Evolutionary conservation across 148 eudicot genomes (phyloP), one percentile per base, ranked within the genome.

Genomic region (Rhododendron henanense): DNA sequence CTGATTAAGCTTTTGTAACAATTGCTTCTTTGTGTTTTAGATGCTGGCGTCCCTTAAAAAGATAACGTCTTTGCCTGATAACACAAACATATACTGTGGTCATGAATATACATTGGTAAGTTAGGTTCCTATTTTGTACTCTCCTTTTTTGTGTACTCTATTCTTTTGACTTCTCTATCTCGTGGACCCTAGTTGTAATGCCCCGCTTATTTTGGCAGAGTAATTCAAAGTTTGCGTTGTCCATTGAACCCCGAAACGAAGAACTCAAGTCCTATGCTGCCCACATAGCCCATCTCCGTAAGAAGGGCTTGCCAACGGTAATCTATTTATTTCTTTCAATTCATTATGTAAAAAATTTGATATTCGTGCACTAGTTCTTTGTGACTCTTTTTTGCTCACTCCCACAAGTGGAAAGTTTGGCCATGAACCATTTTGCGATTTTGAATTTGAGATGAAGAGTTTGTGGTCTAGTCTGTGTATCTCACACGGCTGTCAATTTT

Each of bases 291-390:
- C 90, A 92, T 79, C 88, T 94, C 15, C 96, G 93, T 39, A 85
- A 86, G n/a, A 94, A 93, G 89, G 94, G 95, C n/a, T 87, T 93
- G 88, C 98, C 98, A 81, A 94, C 98, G 93, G 98, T 96, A 96
- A 87, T 74, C 77, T 87, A 79, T 84, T 4, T 37, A 51, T 59
- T 31, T 78, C 45, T 83, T 5, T 74, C 16, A 25, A 11, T 79
- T 82, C 21, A 35, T 18, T 33, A 25, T 41, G 28, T 11, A 25
- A 81, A 81, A 33, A 53, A 55, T 15, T 19, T 10, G 39, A 35
- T 4, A 53, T 15, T 81, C 37, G 48, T 15, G 25, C 11, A 35
- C 37, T 53, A 14, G 21, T 41, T n/a, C 13, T 31, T 57, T 53
- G 39, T 8, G 13, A 31, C 39, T 79, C 61, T 50, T n/a, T 33